These are phyloP conservation scores for Pythium folliculosum DNA, from an alignment of 352 stramenopile species.

Conservation along the genomic window DNA sequence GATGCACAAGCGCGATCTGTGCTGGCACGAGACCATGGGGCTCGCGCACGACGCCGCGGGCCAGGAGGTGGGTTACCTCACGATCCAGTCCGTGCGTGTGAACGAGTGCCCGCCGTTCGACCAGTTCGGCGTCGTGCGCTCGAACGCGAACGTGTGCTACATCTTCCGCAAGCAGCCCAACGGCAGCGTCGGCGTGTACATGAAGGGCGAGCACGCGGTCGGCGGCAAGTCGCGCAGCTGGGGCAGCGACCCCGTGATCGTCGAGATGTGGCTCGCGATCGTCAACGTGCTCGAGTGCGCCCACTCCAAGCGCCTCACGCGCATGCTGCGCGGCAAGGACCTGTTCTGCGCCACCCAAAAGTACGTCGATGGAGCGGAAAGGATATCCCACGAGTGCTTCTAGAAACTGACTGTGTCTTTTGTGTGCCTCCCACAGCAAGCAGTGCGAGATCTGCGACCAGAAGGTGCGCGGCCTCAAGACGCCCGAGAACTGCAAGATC, in stretches of 20 bases:
- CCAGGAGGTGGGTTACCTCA: conserved; percentile 57
- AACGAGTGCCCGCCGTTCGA: conserved; percentile 61
- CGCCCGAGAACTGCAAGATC: conserved; percentile 61
- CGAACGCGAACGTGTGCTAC: conserved; percentile 60
- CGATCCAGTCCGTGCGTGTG: conserved; percentile 59
- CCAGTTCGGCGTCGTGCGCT: conserved; percentile 53
- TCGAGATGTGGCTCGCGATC: conserved; percentile 63
- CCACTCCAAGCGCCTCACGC: conserved; percentile 59
- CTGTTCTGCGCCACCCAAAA: conserved; percentile 48
- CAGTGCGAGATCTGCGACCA: conserved; percentile 63
- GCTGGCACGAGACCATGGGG: conserved; percentile 65
- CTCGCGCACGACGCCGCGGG: conserved; percentile 48
- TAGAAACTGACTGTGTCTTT: not conserved
- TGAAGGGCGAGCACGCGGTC: conserved; percentile 56
- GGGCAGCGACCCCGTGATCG: conserved; percentile 55
- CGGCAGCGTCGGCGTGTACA: conserved; percentile 58
- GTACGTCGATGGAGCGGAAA: conserved; percentile 28
- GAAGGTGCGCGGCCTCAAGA: conserved; percentile 54
- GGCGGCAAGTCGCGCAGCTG: conserved; percentile 61
- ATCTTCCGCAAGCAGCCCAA: conserved; percentile 56
- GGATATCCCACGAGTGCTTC: not conserved
- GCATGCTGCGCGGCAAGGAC: conserved; percentile 52
- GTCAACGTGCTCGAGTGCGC: conserved; percentile 54
- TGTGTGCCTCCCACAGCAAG: conserved; percentile 35
- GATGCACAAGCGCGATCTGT: conserved; percentile 66